These are phyloP conservation scores for Candida insectorum DNA, from an alignment of 805 yeast genomes.

Conservation along the genomic window DNA sequence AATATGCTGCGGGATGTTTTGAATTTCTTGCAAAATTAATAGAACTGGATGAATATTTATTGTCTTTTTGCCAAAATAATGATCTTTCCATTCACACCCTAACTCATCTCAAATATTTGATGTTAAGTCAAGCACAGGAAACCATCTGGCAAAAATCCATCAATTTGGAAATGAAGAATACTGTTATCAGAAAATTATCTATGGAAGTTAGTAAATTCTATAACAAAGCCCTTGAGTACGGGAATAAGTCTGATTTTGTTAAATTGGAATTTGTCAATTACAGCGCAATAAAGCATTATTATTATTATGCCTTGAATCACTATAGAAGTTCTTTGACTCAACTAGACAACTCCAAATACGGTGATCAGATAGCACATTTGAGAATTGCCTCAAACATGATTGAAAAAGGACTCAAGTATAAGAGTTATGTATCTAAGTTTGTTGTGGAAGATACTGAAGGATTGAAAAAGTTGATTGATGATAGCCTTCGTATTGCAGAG, in stretches of 20 bases:
- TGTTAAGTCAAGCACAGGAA: conserved; percentile 87
- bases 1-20: conserved; percentile 69
- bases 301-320: conserved; percentile 70
- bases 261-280: conserved; percentile 65
- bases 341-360: conserved; percentile 53
- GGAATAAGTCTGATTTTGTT: conserved; percentile 43
- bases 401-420: conserved; percentile 31
- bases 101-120: conserved; percentile 46
- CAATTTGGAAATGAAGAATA: conserved; percentile 47
- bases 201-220: conserved; percentile 61
- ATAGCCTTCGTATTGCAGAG: conserved; percentile 52
- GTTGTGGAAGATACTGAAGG: conserved; percentile 54
- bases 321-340: conserved; percentile 56
- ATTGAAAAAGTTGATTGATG: conserved; percentile 42
- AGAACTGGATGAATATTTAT: conserved; percentile 3
- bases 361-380: conserved; percentile 66
- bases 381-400: conserved; percentile 39
- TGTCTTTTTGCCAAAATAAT: conserved; percentile 1
- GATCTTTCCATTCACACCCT: conserved; percentile 48
- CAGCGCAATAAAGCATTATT: conserved; percentile 53
- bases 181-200: conserved; percentile 62
- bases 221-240: conserved; percentile 34
- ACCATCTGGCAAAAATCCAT: conserved; percentile 75
- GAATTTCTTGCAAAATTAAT: conserved; percentile 16
- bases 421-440: conserved; percentile 38